Base-by-base conservation (phyloP, 1,139 yeast genomes). In the Hansenula lynferdii region DNA sequence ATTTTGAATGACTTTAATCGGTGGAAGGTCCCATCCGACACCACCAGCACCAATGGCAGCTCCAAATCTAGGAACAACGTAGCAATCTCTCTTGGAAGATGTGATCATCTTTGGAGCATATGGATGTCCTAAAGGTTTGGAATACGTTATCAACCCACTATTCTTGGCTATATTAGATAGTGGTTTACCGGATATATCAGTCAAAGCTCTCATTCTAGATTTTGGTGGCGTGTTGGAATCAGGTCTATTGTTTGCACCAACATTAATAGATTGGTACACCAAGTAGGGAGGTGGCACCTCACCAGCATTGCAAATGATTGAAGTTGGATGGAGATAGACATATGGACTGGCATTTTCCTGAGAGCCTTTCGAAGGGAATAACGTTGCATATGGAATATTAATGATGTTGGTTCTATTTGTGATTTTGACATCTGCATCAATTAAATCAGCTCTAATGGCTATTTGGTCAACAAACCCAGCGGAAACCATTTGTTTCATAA, bases 381-480 rank as follows among this genome's bases (percentile, higher is more conserved):
- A 68, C 0, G 96, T 78, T 15, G 75, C 57, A 53, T 89, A 92
- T 0, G 97, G 97, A 27, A 85, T 72, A 38, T 73, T 74, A 39
- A 72, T 72, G 35, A 85, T 70, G 30, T 70, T 72, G 15, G 82
- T 69, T 40, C 73, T 80, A 53, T 79, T 80, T 2, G 81, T 65
- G 4, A 81, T 60, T 31, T 62, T 67, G 11, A 77, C 69, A 29
- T 84, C 95, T 1, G 79, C 65, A n/a, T 85, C 79, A 10, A 81
- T 64, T 25, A 80, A 50, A 54, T 89, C 97, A 0, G 86, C 92
- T 45, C 97, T 70, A 12, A 86, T 75, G 1, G 96, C 95, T 16
- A 92, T 75, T 55, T 86, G 96, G 58, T 94, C 98, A 35, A 92
- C 70, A 53, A 86, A 94, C 0, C 98, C 98, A 0, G 97, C 82